These are phyloP conservation scores for Darksidea phi DNA, from an alignment of 495 filamentous ascomycete species.

Conservation along the genomic window DNA sequence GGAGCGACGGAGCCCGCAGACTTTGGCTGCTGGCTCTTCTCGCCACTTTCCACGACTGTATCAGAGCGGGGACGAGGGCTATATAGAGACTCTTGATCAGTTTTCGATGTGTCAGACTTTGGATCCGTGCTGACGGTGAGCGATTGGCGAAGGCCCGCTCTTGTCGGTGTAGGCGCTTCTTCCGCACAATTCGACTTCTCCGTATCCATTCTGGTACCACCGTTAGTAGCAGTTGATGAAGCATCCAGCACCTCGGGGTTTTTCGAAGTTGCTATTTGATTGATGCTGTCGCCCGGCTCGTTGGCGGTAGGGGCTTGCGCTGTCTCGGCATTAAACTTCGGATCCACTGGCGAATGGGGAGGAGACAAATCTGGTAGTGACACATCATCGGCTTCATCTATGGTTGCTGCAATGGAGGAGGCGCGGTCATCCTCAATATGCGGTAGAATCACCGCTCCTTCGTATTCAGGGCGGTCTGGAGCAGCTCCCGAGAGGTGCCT, in stretches of 20 bases:
- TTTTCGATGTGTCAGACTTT: slow-evolving; percentile 4
- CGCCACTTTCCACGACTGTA: slow-evolving; percentile 8
- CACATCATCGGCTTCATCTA: slow-evolving; percentile 35
- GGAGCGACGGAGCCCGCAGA: slow-evolving; percentile 38
- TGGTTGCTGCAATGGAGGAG: slow-evolving; percentile 44
- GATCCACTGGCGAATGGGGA: slow-evolving; percentile 16
- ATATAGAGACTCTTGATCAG: slow-evolving; percentile 6
- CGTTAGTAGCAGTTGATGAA: neutral
- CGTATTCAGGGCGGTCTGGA: slow-evolving; percentile 36
- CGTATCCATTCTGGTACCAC: neutral
- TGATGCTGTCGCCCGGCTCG: no score
- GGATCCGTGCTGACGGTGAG: slow-evolving; percentile 36
- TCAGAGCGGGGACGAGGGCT: slow-evolving; percentile 9
- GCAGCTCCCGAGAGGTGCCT: slow-evolving; percentile 49
- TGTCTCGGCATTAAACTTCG: neutral
- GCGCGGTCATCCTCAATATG: slow-evolving; percentile 41
- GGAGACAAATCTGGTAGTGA: slow-evolving; percentile 28
- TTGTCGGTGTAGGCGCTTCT: neutral
- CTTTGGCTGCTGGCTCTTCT: slow-evolving; percentile 29
- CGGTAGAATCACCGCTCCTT: slow-evolving; percentile 49
- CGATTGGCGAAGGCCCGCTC: slow-evolving; percentile 7
- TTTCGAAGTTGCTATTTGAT: no score
- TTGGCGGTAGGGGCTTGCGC: no score
- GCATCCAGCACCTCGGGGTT: no score
- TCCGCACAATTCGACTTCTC: neutral